A percentile compares a stretch with the other conserved stretches of the same genome.
Evolutionary conservation across 2,329 filamentous ascomycete species (phyloP).

Genomic region (Beauveria caledonica): DNA sequence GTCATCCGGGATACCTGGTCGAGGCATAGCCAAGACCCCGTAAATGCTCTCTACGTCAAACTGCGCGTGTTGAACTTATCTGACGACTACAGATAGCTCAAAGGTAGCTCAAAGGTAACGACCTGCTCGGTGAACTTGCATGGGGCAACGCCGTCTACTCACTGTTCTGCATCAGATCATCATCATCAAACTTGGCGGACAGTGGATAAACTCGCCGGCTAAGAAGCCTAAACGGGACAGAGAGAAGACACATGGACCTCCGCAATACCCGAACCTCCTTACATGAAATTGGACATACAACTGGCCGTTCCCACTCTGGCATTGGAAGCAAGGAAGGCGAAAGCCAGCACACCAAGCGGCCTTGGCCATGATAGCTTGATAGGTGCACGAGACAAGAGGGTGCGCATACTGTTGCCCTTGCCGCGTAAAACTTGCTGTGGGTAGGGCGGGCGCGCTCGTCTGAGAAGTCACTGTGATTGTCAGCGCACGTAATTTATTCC

Average conservation of each 20-base stretch:
- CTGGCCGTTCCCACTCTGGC: neutral
- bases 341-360: neutral
- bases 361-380: neutral
- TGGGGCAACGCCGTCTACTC: neutral
- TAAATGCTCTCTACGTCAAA: neutral
- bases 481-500: neutral
- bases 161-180: neutral
- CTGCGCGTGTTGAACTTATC: too few species aligned
- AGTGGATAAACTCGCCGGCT: neutral
- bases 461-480: neutral
- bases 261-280: neutral
- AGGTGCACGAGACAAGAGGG: neutral
- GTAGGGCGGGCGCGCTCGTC: neutral
- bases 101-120: too few species aligned
- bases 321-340: neutral
- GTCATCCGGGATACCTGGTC: neutral
- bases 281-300: neutral
- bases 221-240: neutral
- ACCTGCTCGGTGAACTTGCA: neutral
- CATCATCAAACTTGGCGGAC: neutral
- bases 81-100: too few species aligned
- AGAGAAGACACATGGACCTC: neutral
- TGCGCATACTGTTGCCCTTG: neutral
- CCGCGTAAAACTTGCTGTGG: neutral
- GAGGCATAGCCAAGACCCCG: neutral